Base-by-base conservation (phyloP, 1,284 basidiomycete species). In the Naganishia albida region DNA sequence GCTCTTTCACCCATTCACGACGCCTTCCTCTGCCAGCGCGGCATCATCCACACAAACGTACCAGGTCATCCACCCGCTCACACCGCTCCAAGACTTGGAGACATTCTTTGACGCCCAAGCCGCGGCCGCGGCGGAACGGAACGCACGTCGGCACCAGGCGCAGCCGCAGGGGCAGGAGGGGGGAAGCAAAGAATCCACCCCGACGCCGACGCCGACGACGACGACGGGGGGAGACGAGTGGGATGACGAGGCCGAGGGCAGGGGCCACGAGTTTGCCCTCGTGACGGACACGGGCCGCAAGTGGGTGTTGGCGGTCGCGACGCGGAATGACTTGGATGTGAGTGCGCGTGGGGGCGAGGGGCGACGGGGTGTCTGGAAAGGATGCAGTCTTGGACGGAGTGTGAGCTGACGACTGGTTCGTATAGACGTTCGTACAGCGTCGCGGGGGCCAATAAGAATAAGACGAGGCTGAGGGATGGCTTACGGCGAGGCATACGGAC, bases 221-320 rank as follows among this genome's bases (percentile, higher is more conserved):
- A 15, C 7, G 16, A 20, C 40, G 43, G 20, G n/a, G 38, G 39
- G 18, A 2, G 4, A 30, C 4, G 13, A 39, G 23, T 34, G 64
- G 60, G 25, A 56, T 23, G 34, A 40, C 50, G 39, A 20, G 26
- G 57, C 57, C n/a, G 57, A 60, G 34, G 57, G 57, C 0, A 44
- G 43, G 30, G 34, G 18, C 28, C 20, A 69, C 51, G 40, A 50
- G 44, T 39, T 67, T 57, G 62, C 64, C 67, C 2, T 70, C 91
- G 91, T 93, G 30, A 93, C 91, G 7, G 91, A 94, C 75, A 77
- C 80, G 50, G 84, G 85, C 60, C 84, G 91, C 67, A 91, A 92
- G 74, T 93, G 93, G 73, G 90, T 93, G 0, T 82, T 93, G 40
- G 91, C 83, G 0, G 87, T 94, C 0, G 91, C 89, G 1, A 94